These are phyloP conservation scores for Lignosus rhinocerotis DNA, from an alignment of 1,284 basidiomycete species.

Conservation along the genomic window DNA sequence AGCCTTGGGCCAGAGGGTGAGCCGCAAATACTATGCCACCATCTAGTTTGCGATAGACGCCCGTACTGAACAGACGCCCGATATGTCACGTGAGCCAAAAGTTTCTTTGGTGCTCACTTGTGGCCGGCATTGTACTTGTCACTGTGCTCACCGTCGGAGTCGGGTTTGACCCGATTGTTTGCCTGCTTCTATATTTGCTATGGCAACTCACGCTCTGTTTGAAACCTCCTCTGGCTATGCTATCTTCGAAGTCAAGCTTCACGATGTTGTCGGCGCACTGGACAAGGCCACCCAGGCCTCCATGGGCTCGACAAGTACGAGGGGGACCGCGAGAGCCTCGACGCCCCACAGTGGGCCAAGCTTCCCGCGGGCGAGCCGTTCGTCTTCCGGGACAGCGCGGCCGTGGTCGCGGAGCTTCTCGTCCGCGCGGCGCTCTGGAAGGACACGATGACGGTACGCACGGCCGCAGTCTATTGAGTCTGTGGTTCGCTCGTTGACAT, in stretches of 20 bases:
- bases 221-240: conserved; percentile 96
- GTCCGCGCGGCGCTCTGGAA: conserved; percentile 5
- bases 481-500: neutral
- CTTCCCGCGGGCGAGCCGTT: conserved; percentile 12
- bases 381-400: conserved; percentile 18
- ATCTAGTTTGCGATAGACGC: neutral
- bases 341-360: conserved; percentile 22
- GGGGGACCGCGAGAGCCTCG: conserved; percentile 16
- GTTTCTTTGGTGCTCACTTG: conserved; percentile 12
- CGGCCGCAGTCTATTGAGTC: neutral
- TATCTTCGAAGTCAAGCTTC: conserved; percentile 87
- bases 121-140: conserved; percentile 7
- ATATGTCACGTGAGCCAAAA: conserved; percentile 9
- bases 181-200: conserved; percentile 25
- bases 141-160: conserved; percentile 3
- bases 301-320: conserved; percentile 43
- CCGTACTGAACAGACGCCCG: neutral
- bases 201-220: conserved; percentile 90
- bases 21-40: neutral
- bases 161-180: neutral
- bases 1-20: no score
- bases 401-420: conserved; percentile 13
- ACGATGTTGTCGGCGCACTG: conserved; percentile 88
- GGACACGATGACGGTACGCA: conserved; percentile 10
- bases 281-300: conserved; percentile 85